These are phyloP conservation scores for Acanthamoeba polyphaga DNA, from an alignment of 208 protist genomes.

Conservation along the genomic window DNA sequence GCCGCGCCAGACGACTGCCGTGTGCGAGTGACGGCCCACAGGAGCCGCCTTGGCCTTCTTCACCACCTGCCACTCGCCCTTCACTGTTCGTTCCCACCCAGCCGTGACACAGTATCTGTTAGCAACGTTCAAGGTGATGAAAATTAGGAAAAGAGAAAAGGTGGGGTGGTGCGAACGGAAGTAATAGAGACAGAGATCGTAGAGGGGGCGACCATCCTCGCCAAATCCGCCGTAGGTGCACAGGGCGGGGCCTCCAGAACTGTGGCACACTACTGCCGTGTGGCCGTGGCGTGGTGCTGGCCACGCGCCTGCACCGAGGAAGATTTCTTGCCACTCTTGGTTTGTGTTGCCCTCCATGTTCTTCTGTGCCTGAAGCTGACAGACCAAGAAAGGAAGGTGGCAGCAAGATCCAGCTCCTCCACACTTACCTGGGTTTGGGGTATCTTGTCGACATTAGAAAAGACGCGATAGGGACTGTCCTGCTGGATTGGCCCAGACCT, in stretches of 20 bases:
- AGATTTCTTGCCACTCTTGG: neutral
- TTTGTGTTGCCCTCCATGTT: no score
- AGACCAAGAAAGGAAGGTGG: no score
- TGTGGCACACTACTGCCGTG: neutral
- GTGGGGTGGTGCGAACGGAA: neutral
- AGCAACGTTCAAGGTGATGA: no score
- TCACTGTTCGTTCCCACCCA: no score
- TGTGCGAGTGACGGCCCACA: neutral
- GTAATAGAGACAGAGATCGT: conserved; percentile 6
- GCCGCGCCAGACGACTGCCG: conserved; percentile 45
- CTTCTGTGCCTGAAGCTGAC: no score
- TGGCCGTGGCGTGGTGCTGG: neutral
- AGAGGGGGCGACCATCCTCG: neutral
- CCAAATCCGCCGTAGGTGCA: conserved; percentile 29
- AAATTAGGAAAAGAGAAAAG: no score
- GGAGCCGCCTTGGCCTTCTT: neutral
- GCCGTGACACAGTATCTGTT: no score
- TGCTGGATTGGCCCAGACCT: no score
- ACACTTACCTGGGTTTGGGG: no score
- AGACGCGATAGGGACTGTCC: no score
- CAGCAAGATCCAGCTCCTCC: no score
- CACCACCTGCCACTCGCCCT: neutral
- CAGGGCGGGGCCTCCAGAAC: neutral
- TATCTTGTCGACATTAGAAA: no score
- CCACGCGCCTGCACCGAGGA: neutral